These are phyloP conservation scores for Nakaseomyces sp. DNA, from an alignment of 1,139 yeast genomes.

Conservation along the genomic window DNA sequence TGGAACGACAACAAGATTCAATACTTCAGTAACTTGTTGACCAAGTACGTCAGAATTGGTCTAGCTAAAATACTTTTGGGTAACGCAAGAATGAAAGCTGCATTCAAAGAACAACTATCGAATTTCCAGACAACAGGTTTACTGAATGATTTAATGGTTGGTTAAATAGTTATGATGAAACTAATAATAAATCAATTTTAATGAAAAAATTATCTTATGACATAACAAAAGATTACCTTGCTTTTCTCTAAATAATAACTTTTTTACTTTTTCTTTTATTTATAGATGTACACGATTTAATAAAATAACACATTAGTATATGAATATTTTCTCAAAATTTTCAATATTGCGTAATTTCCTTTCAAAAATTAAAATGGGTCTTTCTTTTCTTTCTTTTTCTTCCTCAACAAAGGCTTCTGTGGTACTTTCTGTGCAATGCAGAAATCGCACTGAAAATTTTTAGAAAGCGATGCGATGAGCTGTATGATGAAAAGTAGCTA, in stretches of 20 bases:
- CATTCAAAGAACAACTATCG: conserved; percentile 35
- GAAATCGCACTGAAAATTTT: conserved; percentile 1
- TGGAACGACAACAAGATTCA: conserved; percentile 29
- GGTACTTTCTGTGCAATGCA: not conserved
- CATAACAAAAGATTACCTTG: no score
- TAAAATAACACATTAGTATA: no score
- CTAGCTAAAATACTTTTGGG: conserved; percentile 61
- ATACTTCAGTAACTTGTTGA: conserved; percentile 30
- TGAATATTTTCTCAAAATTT: no score
- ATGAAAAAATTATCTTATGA: no score
- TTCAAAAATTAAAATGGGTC: no score
- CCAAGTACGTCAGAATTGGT: conserved; percentile 43
- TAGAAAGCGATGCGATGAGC: conserved; percentile 3
- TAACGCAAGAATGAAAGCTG: conserved; percentile 55
- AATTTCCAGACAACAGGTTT: conserved; percentile 22
- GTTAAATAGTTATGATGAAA: no score
- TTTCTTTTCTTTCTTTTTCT: not conserved
- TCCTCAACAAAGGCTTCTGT: not conserved
- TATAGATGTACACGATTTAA: no score
- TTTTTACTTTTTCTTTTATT: not conserved
- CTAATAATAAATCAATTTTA: no score
- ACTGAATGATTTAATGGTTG: conserved; percentile 12
- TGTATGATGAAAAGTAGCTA: not conserved
- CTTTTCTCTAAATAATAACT: not conserved
- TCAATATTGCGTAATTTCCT: no score